These are phyloP conservation scores for Artemisia argyi DNA, from an alignment of 129 eudicot genomes.

Conservation along the genomic window DNA sequence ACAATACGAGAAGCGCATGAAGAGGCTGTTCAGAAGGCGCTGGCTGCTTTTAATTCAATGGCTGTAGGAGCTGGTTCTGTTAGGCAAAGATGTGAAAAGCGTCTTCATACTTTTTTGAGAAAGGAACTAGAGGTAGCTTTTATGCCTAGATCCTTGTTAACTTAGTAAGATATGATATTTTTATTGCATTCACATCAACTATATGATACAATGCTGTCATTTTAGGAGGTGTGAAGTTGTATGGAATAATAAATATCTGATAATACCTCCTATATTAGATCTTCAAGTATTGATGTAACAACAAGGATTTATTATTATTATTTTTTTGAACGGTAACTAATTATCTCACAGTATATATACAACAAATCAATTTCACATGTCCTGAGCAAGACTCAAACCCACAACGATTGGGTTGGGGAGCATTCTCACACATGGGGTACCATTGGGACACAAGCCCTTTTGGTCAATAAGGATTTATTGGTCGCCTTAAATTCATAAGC, in stretches of 20 bases:
- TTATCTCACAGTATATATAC: too few relatives aligned
- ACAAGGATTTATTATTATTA: not conserved
- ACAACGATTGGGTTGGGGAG: too few relatives aligned
- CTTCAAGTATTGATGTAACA: not conserved
- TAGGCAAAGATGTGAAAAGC: constrained; percentile 81
- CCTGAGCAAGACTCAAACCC: too few relatives aligned
- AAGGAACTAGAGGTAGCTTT: constrained; percentile 85
- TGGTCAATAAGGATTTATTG: not conserved
- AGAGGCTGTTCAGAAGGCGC: constrained; percentile 75
- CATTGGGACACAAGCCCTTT: too few relatives aligned
- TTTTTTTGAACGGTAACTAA: too few relatives aligned
- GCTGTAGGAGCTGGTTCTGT: constrained; percentile 89
- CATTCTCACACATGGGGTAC: too few relatives aligned
- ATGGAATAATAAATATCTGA: not conserved
- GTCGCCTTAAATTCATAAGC: not conserved
- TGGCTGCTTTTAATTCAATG: constrained; percentile 67
- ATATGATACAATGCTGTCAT: constrained; percentile 4
- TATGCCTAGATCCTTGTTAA: not conserved
- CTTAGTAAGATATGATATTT: not conserved
- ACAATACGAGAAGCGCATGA: constrained; percentile 92
- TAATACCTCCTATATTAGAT: constrained; percentile 1
- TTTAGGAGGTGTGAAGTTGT: not conserved
- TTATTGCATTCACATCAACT: constrained; percentile 11
- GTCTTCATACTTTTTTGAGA: constrained; percentile 64
- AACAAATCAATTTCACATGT: too few relatives aligned